Conservation (phyloP, 2,329 filamentous ascomycete genomes). For the Gremmenia infestans region DNA sequence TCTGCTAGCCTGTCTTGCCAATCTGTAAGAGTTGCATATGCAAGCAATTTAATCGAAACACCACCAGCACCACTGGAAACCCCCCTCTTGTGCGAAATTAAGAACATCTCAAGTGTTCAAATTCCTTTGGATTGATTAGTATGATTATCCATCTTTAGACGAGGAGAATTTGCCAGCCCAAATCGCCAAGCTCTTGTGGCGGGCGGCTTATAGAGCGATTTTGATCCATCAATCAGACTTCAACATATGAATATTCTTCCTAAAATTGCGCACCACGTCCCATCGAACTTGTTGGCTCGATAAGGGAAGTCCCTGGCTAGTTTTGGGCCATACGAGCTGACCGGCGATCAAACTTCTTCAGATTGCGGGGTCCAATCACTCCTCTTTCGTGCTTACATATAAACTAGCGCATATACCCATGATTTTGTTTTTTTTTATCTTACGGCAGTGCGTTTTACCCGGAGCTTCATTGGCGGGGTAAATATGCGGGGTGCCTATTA, state of each 20-base stretch:
- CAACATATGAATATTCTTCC: not conserved
- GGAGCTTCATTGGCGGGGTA: slow-evolving; percentile 2
- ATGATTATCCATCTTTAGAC: no score
- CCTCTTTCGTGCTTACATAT: not conserved
- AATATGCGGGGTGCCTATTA: not conserved
- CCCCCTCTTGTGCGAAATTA: no score
- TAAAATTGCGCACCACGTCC: not conserved
- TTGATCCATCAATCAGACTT: not conserved
- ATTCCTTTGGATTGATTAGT: not conserved
- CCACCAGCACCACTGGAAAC: no score
- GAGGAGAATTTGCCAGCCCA: not conserved
- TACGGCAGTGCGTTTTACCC: not conserved
- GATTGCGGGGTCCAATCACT: not conserved
- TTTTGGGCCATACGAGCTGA: slow-evolving; percentile 3
- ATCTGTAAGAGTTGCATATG: not conserved
- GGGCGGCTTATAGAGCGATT: not conserved
- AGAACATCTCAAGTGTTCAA: no score
- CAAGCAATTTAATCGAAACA: not conserved
- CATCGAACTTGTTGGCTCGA: not conserved
- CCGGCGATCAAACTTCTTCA: not conserved
- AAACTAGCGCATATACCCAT: not conserved
- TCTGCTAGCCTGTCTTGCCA: not conserved
- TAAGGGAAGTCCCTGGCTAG: not conserved
- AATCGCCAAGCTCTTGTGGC: not conserved
- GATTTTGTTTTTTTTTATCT: no score